Base-by-base conservation (phyloP, 257 asterid species). In the Solanum paucissectum region DNA sequence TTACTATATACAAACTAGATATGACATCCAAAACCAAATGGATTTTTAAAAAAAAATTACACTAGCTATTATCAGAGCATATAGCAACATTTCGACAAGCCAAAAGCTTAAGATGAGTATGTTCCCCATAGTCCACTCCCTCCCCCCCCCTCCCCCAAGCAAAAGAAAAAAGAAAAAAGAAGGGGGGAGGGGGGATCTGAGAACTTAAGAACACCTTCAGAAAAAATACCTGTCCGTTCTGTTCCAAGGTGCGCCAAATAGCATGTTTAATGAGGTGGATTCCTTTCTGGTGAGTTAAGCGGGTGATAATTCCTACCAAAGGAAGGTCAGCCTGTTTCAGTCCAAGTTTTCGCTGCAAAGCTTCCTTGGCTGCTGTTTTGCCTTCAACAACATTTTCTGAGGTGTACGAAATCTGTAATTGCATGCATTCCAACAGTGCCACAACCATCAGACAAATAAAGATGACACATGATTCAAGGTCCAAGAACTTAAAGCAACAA, bases 241-340 rank as follows among this genome's bases (percentile, higher is more conserved):
- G 98, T 87, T 95, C 98, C 88, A 97, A 87, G 82, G 98, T 94
- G 89, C 95, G 98, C 98, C 94, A 93, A 87, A 97, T 95, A 88
- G 99, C 99, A 90, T 96, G 99, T 90, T 97, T 97, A 89, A 97
- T 97, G 86, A 97, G 98, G 93, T 94, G 98, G 91, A 97, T 96
- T 90, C 99, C 99, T 91, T 97, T 97, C 91, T 97, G 99, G 91
- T 94, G 99, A 86, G 99, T 97, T 92, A 97, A 93, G 88, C 99
- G 98, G 87, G 96, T 92, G 86, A 97, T 93, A 81, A 97, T 96
- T 87, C 99, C 99, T 85, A 97, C 94, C 91, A 96, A 72, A 87
- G 99, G 99, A 72, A 92, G 62, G 91, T 97, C 98, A 36, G 94
- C 95, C 91, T 52, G 92, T 91, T 89, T 93, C 89, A 96, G 86